Evolutionary conservation across 1,139 yeast genomes (phyloP).

Genomic region (Lodderomyces margitis): DNA sequence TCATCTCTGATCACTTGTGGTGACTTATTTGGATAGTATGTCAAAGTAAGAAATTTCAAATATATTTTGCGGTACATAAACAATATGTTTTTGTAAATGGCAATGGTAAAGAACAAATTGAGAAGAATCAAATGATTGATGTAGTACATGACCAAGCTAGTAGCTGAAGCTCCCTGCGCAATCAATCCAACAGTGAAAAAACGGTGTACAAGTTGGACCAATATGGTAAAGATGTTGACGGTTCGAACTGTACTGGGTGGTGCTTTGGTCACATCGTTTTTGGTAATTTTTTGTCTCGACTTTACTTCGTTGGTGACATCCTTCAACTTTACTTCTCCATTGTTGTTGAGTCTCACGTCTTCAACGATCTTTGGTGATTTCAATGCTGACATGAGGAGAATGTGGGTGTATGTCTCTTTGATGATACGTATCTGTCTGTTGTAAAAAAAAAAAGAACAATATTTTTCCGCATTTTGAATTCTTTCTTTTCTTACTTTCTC

Average conservation of each 20-base stretch:
- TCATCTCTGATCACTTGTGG: constrained; percentile 88
- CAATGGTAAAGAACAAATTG: constrained; percentile 52
- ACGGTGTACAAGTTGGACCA: constrained; percentile 12
- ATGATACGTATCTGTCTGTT: constrained; percentile 1
- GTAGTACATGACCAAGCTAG: constrained; percentile 17
- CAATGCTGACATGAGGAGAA: constrained; percentile 4
- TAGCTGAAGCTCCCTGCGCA: constrained; percentile 5
- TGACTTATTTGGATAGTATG: constrained; percentile 78
- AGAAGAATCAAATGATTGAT: constrained; percentile 41
- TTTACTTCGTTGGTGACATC: constrained; percentile 11
- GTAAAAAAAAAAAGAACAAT: constrained; percentile 2
- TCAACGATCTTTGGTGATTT: constrained; percentile 14
- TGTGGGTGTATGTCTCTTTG: not conserved
- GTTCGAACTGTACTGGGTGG: constrained; percentile 15
- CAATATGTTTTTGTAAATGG: constrained; percentile 53
- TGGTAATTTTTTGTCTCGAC: constrained; percentile 3
- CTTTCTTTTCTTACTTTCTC: too few species aligned
- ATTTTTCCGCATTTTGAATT: too few species aligned
- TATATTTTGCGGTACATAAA: constrained; percentile 53
- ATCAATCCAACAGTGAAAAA: constrained; percentile 8
- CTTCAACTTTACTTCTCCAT: constrained; percentile 10
- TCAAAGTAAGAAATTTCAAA: constrained; percentile 58
- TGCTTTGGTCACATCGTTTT: constrained; percentile 3
- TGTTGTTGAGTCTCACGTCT: constrained; percentile 12
- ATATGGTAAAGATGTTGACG: constrained; percentile 10